These are phyloP conservation scores for Paralagenidium karlingii DNA, from an alignment of 352 stramenopile genomes.

Conservation along the genomic window DNA sequence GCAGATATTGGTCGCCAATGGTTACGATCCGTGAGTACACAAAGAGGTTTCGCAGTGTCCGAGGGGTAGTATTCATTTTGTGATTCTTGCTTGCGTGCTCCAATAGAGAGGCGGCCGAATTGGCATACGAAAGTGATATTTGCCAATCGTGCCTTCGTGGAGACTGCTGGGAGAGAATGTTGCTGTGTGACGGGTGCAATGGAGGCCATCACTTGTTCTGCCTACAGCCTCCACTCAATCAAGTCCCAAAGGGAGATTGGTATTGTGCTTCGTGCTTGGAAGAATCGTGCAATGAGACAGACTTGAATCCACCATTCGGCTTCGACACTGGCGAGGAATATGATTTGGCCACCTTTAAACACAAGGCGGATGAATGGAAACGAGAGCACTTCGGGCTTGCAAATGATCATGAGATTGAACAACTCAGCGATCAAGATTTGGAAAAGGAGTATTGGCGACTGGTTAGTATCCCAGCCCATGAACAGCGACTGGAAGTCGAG, in stretches of 20 bases:
- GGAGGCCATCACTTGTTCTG: slow-evolving; percentile 76
- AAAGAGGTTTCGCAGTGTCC: slow-evolving; percentile 1
- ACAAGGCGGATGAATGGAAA: slow-evolving; percentile 76
- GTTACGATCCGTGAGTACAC: slow-evolving; percentile 36
- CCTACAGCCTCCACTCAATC: slow-evolving; percentile 30
- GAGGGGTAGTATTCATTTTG: background rate
- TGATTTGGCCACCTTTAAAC: slow-evolving; percentile 68
- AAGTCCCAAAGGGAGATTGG: slow-evolving; percentile 63
- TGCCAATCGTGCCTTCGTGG: slow-evolving; percentile 74
- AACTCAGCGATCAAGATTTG: slow-evolving; percentile 48
- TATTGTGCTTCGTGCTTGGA: slow-evolving; percentile 63
- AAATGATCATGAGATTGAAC: slow-evolving; percentile 17
- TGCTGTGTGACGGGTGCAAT: slow-evolving; percentile 74
- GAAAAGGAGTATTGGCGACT: slow-evolving; percentile 86
- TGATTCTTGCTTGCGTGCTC: background rate
- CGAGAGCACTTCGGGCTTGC: slow-evolving; percentile 49
- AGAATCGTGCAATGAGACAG: slow-evolving; percentile 24
- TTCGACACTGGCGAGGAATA: slow-evolving; percentile 79
- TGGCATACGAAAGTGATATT: slow-evolving; percentile 69
- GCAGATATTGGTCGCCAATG: slow-evolving; percentile 73
- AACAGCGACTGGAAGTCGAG: slow-evolving; percentile 77
- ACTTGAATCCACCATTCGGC: slow-evolving; percentile 48
- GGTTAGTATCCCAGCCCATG: slow-evolving; percentile 56
- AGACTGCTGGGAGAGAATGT: slow-evolving; percentile 68
- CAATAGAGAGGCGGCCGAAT: slow-evolving; percentile 35